Evolutionary conservation across 2,329 filamentous ascomycete genomes (phyloP), one percentile per base, ranked within the genome.

Genomic region (Sarocladium oryzae): DNA sequence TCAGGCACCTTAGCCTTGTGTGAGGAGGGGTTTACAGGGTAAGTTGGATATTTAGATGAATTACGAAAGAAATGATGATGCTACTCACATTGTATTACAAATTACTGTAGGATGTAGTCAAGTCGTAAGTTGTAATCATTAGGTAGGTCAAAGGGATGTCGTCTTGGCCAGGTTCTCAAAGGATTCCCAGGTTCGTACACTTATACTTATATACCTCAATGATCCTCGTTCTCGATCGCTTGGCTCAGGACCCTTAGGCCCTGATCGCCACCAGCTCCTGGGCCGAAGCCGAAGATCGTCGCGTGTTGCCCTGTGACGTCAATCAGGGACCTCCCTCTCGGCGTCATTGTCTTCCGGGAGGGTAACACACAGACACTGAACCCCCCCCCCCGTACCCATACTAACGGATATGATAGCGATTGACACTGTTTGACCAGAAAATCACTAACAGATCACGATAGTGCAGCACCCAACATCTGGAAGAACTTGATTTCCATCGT

Each of bases 291-390:
- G 40, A 45, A 18, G 24, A 28, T 30, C 40, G 21, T 45, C 40
- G 40, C 40, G n/a, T 13, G 28, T 8, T 20, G 40, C 40, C 23
- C 23, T 45, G 40, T 45, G 40, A 45, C 40, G 40, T 45, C 40
- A 45, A 16, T 18, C 18, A 20, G 18, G 18, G 18, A 21, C 20
- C 37, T 10, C 16, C 16, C 20, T 23, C 15, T 28, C 40, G 40
- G 40, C 40, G 15, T 13, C 18, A 45, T 18, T n/a, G n/a, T n/a
- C 15, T 28, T 45, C 40, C 40, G 40, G 24, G 15, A 18, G 18
- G 37, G 4, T 37, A 16, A 30, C 7, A 7, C 28, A 30, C 28
- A 13, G 13, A 30, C n/a, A 36, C 33, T 15, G 33, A n/a, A 5
- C 8, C 7, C 33, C 15, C 16, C 33, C 5, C 6, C 33, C 15